These are phyloP conservation scores for Hordeum marinum DNA, from an alignment of 176 grass and related monocot species.

Conservation along the genomic window DNA sequence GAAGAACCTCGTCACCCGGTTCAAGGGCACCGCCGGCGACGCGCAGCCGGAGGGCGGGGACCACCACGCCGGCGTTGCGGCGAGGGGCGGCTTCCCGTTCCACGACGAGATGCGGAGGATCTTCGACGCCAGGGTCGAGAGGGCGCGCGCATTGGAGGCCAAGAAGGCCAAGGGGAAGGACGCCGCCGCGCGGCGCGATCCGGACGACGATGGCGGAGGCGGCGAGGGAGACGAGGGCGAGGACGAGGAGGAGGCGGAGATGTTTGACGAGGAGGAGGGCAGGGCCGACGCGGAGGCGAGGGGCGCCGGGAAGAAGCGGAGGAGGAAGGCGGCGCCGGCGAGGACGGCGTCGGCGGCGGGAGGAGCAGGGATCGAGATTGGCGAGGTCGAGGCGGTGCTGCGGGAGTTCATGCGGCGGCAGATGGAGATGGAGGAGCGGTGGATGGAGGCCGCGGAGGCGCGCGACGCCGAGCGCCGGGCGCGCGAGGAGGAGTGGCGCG, in stretches of 20 bases:
- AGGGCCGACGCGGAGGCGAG: not conserved
- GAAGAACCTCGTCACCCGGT: conserved; percentile 96
- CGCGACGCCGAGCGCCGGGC: conserved; percentile 60
- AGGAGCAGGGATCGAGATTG: not conserved
- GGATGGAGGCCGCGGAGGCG: conserved; percentile 74
- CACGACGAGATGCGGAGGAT: conserved; percentile 76
- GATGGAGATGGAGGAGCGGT: conserved; percentile 78
- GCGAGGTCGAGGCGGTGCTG: conserved; percentile 62
- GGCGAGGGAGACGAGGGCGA: conserved; percentile 29
- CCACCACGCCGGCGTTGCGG: not conserved
- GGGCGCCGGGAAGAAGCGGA: conserved; percentile 14
- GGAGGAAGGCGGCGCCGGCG: not conserved
- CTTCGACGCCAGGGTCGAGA: conserved; percentile 43
- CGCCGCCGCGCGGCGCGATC: conserved; percentile 21
- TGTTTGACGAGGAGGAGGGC: conserved; percentile 23
- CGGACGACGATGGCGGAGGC: conserved; percentile 18
- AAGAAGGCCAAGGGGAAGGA: conserved; percentile 57
- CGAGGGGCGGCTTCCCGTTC: conserved; percentile 65
- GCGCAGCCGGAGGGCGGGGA: not conserved
- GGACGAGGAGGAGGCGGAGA: conserved; percentile 23
- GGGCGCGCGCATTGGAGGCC: conserved; percentile 41
- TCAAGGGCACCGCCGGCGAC: conserved; percentile 54
- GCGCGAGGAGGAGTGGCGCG: conserved; percentile 83
- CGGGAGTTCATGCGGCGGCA: conserved; percentile 76
- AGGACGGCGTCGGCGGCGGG: not conserved